Evolutionary conservation across 345 rosid genomes (phyloP).

Genomic region (Brassica incana): DNA sequence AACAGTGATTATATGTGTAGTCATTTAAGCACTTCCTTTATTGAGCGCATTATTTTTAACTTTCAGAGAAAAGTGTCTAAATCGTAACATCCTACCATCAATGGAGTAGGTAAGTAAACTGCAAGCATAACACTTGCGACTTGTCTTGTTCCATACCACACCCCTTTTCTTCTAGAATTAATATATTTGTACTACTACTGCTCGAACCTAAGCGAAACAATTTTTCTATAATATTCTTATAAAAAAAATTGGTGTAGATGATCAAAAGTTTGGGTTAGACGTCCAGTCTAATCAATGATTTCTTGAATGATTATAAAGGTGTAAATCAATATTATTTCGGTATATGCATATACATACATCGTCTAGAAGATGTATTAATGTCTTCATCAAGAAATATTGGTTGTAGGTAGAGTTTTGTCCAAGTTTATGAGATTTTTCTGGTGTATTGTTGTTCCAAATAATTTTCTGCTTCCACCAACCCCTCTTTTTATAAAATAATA

Average conservation of each 20-base stretch:
- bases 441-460: constrained; percentile 11
- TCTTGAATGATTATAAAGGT: too few relatives aligned
- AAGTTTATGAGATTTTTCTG: neutral
- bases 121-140: neutral
- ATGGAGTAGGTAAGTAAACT: neutral
- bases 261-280: too few relatives aligned
- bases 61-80: neutral
- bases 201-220: too few relatives aligned
- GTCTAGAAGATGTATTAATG: neutral
- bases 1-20: neutral
- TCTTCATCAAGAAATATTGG: neutral
- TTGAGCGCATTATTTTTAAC: neutral
- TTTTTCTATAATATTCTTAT: too few relatives aligned
- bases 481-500: neutral
- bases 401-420: constrained; percentile 13
- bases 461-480: constrained; percentile 31
- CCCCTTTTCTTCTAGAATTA: too few relatives aligned
- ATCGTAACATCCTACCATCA: neutral
- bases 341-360: neutral
- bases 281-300: too few relatives aligned
- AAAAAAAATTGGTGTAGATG: too few relatives aligned
- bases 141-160: neutral
- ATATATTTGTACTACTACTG: too few relatives aligned
- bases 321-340: neutral
- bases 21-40: neutral